These are phyloP conservation scores for Trypanosoma theileri DNA, from an alignment of 208 protist genomes.

Conservation along the genomic window DNA sequence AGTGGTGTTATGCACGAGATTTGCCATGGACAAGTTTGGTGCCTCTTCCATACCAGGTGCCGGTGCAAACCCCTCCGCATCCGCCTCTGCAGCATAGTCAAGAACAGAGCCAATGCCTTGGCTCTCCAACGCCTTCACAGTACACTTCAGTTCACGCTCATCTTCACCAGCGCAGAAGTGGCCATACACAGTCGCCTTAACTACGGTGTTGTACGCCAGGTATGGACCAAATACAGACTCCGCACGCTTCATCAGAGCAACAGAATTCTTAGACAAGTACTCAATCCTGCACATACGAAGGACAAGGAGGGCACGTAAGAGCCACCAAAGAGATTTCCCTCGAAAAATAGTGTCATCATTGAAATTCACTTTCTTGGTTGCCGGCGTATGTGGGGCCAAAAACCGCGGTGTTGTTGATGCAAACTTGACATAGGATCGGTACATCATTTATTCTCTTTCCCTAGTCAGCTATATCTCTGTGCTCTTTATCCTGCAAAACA, in stretches of 20 bases:
- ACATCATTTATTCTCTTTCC: not conserved
- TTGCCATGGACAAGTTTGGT: constrained; percentile 71
- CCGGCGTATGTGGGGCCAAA: not conserved
- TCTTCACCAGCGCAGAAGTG: constrained; percentile 96
- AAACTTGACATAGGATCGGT: constrained; percentile 9
- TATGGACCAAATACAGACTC: constrained; percentile 71
- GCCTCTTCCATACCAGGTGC: constrained; percentile 48
- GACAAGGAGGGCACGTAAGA: constrained; percentile 75
- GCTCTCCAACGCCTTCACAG: constrained; percentile 64
- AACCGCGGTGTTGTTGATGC: not conserved
- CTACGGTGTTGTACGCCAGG: constrained; percentile 73
- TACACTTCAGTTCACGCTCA: constrained; percentile 78
- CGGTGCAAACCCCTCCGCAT: constrained; percentile 73
- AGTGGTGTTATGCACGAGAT: constrained; percentile 51
- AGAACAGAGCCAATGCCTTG: constrained; percentile 90
- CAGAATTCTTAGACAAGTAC: constrained; percentile 75
- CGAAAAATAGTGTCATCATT: constrained; percentile 63
- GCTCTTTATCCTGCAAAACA: too few relatives aligned
- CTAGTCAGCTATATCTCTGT: too few relatives aligned
- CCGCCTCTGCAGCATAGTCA: constrained; percentile 95
- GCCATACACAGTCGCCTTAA: constrained; percentile 91
- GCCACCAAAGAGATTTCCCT: constrained; percentile 60
- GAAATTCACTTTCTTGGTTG: constrained; percentile 43
- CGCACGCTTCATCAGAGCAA: constrained; percentile 62
- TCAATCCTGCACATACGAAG: constrained; percentile 70